A percentile compares a stretch with the other conserved stretches of the same genome.
These are phyloP conservation scores for Exophiala sp. DNA, from an alignment of 2,329 filamentous ascomycete species.

Conservation along the genomic window DNA sequence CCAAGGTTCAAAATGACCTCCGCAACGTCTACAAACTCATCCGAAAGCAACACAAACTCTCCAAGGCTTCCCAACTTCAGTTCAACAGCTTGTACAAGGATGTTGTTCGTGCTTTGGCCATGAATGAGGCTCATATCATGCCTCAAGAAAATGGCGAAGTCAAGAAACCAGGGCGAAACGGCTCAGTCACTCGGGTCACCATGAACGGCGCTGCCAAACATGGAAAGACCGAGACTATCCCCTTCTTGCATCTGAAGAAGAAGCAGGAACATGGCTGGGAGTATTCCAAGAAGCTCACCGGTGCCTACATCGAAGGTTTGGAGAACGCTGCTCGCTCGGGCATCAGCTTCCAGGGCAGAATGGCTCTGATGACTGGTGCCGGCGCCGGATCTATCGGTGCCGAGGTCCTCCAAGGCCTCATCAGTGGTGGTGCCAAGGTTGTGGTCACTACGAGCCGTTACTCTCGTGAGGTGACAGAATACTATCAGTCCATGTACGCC, in stretches of 20 bases:
- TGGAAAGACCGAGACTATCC: conserved; percentile 94
- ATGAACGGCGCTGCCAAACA: conserved; percentile 59
- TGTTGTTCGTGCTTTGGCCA: conserved; percentile 86
- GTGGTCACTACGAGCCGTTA: conserved; percentile 95
- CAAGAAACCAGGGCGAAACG: conserved; percentile 56
- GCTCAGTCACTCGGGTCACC: conserved; percentile 39
- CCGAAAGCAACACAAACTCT: conserved; percentile 95
- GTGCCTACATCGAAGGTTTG: conserved; percentile 84
- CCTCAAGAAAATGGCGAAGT: conserved; percentile 71
- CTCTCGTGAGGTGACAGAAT: conserved; percentile 96
- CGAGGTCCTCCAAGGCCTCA: conserved; percentile 90
- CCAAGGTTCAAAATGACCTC: conserved; percentile 95
- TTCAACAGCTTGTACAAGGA: conserved; percentile 95
- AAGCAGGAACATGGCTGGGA: conserved; percentile 95
- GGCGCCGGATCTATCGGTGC: conserved; percentile 97
- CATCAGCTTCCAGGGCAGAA: conserved; percentile 90
- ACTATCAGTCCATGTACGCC: conserved; percentile 98
- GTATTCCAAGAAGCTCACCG: conserved; percentile 98
- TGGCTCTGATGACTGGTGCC: conserved; percentile 96
- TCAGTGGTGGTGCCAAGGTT: conserved; percentile 95
- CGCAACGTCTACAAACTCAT: conserved; percentile 97
- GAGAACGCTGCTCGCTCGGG: conserved; percentile 84
- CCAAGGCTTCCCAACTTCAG: conserved; percentile 91
- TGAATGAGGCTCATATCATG: conserved; percentile 98
- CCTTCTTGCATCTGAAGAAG: conserved; percentile 94